A percentile compares a stretch with the other conserved stretches of the same genome.
These are phyloP conservation scores for Bruguiera gymnorhiza DNA, from an alignment of 345 rosid genomes.

Conservation along the genomic window DNA sequence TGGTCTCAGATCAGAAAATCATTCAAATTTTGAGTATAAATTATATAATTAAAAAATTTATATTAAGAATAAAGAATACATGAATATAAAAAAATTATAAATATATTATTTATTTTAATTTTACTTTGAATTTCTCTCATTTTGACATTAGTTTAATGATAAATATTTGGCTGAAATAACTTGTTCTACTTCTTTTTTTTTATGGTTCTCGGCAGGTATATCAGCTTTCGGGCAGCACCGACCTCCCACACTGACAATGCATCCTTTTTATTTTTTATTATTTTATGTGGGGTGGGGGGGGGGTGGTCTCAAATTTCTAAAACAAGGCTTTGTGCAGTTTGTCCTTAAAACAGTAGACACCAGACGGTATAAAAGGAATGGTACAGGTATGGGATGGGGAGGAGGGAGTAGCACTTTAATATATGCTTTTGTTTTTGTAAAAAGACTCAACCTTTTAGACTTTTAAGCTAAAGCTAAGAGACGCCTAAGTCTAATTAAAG, in stretches of 20 bases:
- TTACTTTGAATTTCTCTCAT: too few species aligned
- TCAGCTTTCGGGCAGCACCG: slow-evolving; percentile 19
- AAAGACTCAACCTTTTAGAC: slow-evolving; percentile 30
- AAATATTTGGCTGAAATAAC: not conserved
- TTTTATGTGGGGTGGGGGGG: too few species aligned
- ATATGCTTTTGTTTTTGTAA: slow-evolving; percentile 25
- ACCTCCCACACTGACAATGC: slow-evolving; percentile 33
- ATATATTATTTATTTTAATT: too few species aligned
- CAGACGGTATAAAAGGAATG: slow-evolving; percentile 20
- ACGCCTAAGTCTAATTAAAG: slow-evolving; percentile 5
- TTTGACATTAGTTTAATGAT: not conserved
- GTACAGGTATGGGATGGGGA: not conserved
- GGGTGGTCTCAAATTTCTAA: slow-evolving; percentile 44
- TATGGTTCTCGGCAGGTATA: not conserved
- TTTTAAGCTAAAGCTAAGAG: slow-evolving; percentile 20
- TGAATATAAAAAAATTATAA: too few species aligned
- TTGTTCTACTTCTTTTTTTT: not conserved
- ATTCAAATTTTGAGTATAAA: too few species aligned
- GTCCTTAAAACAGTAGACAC: slow-evolving; percentile 54
- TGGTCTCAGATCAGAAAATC: not conserved
- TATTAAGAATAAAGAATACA: too few species aligned
- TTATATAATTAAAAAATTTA: too few species aligned
- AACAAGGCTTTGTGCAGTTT: slow-evolving; percentile 54
- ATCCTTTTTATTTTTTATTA: slow-evolving; percentile 5
- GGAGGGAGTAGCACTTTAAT: not conserved